phyloP scores from a whole-genome alignment of 768 basidiomycete genomes.

The Russula sp. region DNA sequence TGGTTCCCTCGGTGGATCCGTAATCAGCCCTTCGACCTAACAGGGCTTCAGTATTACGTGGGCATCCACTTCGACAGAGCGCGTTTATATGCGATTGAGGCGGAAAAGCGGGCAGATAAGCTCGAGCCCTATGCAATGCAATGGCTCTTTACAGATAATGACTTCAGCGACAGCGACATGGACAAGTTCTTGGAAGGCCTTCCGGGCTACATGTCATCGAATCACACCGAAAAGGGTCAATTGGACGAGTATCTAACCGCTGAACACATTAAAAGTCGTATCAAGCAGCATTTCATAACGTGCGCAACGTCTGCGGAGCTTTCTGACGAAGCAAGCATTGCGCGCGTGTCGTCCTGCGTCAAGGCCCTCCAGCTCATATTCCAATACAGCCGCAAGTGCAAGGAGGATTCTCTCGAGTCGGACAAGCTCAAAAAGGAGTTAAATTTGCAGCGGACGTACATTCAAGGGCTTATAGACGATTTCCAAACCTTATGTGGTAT shows the following conservation, averaged over 20 bases:
- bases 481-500: background rate
- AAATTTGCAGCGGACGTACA: background rate
- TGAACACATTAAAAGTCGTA: background rate
- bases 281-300: slow-evolving; percentile 15
- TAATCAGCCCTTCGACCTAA: background rate
- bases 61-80: slow-evolving; percentile 14
- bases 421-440: background rate
- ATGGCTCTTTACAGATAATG: slow-evolving; percentile 18
- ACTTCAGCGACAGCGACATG: slow-evolving; percentile 21
- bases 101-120: background rate
- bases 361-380: slow-evolving; percentile 16
- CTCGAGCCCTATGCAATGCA: slow-evolving; percentile 15
- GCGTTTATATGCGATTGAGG: background rate
- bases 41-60: background rate
- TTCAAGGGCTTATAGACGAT: background rate
- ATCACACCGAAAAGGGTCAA: background rate
- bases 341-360: slow-evolving; percentile 13
- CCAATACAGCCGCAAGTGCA: background rate
- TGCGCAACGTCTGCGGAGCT: slow-evolving; percentile 16
- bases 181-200: slow-evolving; percentile 22
- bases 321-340: slow-evolving; percentile 5
- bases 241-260: background rate
- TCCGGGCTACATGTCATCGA: slow-evolving; percentile 16
- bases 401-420: background rate
- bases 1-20: background rate